These are phyloP conservation scores for Pulicaria dysenterica DNA, from an alignment of 129 eudicot species.

Conservation along the genomic window DNA sequence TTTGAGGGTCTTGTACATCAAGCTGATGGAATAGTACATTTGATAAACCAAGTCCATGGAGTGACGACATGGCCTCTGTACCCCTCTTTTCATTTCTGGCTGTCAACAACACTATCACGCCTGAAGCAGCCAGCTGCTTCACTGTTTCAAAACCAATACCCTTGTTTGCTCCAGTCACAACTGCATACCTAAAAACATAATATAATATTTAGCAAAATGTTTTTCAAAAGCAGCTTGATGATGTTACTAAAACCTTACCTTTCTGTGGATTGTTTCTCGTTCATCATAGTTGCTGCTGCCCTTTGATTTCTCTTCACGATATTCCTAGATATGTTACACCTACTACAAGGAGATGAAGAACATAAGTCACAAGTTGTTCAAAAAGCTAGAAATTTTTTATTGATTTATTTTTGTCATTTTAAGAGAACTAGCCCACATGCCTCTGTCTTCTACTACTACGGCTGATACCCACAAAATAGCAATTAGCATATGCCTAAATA, in stretches of 20 bases:
- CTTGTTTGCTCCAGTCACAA: constrained; percentile 90
- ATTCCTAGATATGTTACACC: constrained; percentile 3
- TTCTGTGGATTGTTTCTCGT: constrained; percentile 30
- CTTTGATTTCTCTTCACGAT: constrained; percentile 18
- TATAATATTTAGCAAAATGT: not conserved
- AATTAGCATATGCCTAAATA: too few relatives aligned
- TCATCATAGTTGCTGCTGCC: constrained; percentile 27
- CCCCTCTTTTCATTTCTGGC: constrained; percentile 78
- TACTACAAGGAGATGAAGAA: constrained; percentile 14
- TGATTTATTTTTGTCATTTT: constrained; percentile 4
- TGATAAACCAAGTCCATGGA: constrained; percentile 56
- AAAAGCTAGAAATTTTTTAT: not conserved
- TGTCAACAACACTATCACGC: constrained; percentile 64
- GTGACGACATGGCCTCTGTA: constrained; percentile 46
- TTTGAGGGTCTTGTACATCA: constrained; percentile 64
- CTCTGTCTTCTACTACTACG: not conserved
- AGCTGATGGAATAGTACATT: constrained; percentile 78
- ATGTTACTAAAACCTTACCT: constrained; percentile 23
- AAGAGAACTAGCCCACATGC: constrained; percentile 5
- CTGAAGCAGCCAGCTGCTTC: constrained; percentile 65
- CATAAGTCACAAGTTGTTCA: constrained; percentile 1
- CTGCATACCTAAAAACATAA: constrained; percentile 55
- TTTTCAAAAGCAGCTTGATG: not conserved
- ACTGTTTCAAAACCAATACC: constrained; percentile 87
- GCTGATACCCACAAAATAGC: too few relatives aligned